phyloP scores from a whole-genome alignment of 2,329 filamentous ascomycete species.

The Pseudogymnoascus verrucosus region DNA sequence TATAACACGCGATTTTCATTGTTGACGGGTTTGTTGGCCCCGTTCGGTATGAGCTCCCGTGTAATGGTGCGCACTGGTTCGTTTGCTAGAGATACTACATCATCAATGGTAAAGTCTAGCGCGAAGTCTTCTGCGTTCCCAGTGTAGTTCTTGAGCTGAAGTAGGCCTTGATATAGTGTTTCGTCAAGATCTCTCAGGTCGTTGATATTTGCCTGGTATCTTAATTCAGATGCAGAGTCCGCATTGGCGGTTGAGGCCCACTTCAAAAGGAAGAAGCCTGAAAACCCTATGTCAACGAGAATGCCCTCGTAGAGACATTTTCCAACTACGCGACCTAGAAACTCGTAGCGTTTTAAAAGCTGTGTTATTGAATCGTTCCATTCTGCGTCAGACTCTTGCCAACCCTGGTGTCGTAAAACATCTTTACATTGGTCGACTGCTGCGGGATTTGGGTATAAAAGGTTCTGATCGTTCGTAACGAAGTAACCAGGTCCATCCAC shows the following conservation, averaged over 20 bases:
- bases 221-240: constrained; percentile 55
- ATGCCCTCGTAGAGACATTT: constrained; percentile 98
- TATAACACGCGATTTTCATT: constrained; percentile 93
- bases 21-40: constrained; percentile 70
- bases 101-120: constrained; percentile 83
- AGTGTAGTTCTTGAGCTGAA: constrained; percentile 74
- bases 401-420: constrained; percentile 42
- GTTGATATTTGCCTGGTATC: constrained; percentile 87
- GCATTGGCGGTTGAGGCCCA: constrained; percentile 72
- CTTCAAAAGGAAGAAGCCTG: constrained; percentile 91
- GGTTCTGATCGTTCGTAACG: constrained; percentile 72
- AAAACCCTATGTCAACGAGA: constrained; percentile 85
- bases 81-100: constrained; percentile 46
- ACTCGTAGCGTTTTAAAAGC: constrained; percentile 72
- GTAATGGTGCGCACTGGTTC: constrained; percentile 54
- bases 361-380: constrained; percentile 51
- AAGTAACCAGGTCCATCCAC: constrained; percentile 52
- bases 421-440: constrained; percentile 63
- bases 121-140: constrained; percentile 74
- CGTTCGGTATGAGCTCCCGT: constrained; percentile 67
- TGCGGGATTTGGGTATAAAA: constrained; percentile 81
- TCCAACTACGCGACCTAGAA: constrained; percentile 83
- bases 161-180: constrained; percentile 78
- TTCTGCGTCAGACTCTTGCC: constrained; percentile 44
- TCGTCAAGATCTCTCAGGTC: constrained; percentile 89